Evolutionary conservation across 2,329 filamentous ascomycete genomes (phyloP).

Genomic region (Grosmannia clavigera): DNA sequence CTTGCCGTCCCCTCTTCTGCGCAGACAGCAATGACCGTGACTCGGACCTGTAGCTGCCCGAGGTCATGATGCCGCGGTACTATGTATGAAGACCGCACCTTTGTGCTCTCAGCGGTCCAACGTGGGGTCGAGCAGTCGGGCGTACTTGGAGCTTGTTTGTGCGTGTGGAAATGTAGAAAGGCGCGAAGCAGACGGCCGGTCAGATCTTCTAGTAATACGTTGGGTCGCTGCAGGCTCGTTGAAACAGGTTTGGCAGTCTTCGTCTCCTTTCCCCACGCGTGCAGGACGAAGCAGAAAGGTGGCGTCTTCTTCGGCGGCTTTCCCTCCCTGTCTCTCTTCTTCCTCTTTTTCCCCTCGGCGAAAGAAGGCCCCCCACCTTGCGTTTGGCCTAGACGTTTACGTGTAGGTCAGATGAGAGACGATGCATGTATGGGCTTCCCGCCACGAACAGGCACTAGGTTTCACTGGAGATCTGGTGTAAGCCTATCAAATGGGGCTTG

Average conservation of each 20-base stretch:
- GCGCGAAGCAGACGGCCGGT: too few species aligned
- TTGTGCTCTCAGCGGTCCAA: too few species aligned
- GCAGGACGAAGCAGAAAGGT: neutral
- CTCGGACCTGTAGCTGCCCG: neutral
- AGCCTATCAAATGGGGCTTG: neutral
- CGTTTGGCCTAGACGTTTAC: neutral
- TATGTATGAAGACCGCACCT: neutral
- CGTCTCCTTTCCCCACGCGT: neutral
- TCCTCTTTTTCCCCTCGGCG: neutral
- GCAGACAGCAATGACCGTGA: neutral
- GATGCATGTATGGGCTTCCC: constrained; percentile 7
- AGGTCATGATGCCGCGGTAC: neutral
- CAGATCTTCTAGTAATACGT: too few species aligned
- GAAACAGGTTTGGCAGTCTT: too few species aligned
- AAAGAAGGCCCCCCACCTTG: neutral
- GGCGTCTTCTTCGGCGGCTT: neutral
- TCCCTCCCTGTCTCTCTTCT: neutral
- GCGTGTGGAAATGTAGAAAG: too few species aligned
- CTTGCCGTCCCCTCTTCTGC: neutral
- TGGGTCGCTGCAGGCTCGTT: too few species aligned
- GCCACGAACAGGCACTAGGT: constrained; percentile 1
- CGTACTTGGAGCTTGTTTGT: too few species aligned
- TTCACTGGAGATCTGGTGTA: neutral
- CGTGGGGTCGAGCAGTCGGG: too few species aligned
- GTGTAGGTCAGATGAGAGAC: constrained; percentile 9